phyloP scores from a whole-genome alignment of 345 rosid genomes.

The Syzygium aqueum region DNA sequence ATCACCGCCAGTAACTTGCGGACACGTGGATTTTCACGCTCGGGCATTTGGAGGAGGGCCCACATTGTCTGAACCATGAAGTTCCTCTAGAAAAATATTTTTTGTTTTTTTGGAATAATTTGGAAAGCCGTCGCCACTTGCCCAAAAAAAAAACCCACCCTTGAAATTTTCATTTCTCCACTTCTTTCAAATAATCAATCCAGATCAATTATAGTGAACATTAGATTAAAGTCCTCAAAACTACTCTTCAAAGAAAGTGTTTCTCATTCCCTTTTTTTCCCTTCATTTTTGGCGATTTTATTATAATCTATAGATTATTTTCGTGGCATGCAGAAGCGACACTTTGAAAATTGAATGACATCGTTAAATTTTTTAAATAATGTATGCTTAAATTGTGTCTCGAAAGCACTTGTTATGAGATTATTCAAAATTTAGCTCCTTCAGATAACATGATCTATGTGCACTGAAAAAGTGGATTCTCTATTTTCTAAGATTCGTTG shows the following conservation, averaged over 20 bases:
- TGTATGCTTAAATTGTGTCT: not conserved
- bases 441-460: not conserved
- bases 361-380: not conserved
- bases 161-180: not conserved
- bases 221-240: not conserved
- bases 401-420: not conserved
- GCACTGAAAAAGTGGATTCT: not conserved
- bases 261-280: not conserved
- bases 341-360: not conserved
- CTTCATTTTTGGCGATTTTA: too few relatives aligned
- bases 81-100: too few relatives aligned
- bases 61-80: not conserved
- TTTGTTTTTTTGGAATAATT: too few relatives aligned
- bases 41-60: not conserved
- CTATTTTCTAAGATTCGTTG: not conserved
- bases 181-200: not conserved
- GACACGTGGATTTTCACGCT: not conserved
- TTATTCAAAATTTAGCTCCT: accelerated
- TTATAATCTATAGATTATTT: not conserved
- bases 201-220: not conserved
- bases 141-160: not conserved
- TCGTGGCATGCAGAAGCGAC: accelerated
- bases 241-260: not conserved
- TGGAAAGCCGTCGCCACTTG: too few relatives aligned
- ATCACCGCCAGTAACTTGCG: not conserved